Conservation (phyloP, 148 eudicot genomes). For the Vaccinium vitisidaea region DNA sequence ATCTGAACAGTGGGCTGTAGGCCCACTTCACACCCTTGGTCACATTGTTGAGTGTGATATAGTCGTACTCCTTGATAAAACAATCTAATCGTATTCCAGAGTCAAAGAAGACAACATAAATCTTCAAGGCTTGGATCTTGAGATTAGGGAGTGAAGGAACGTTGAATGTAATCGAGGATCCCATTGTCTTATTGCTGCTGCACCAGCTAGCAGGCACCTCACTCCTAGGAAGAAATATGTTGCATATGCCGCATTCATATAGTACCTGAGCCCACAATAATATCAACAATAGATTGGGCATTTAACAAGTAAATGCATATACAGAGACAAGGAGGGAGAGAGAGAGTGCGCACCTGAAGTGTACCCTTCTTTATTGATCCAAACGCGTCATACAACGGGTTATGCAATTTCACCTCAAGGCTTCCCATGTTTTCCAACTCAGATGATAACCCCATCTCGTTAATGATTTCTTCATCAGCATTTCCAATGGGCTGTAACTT, state of each 20-base stretch:
- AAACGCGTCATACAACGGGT: background rate
- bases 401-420: background rate
- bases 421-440: background rate
- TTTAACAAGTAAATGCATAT: no score
- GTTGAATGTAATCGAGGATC: background rate
- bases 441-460: background rate
- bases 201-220: background rate
- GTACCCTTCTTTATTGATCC: background rate
- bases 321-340: no score
- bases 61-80: no score
- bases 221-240: conserved; percentile 9
- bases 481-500: background rate
- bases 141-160: background rate
- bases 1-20: conserved; percentile 4
- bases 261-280: conserved; percentile 2
- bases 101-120: background rate
- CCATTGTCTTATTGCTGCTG: background rate
- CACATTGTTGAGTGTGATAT: background rate
- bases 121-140: conserved; percentile 11
- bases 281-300: background rate
- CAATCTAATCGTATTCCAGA: accelerated
- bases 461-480: background rate
- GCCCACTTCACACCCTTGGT: conserved; percentile 5
- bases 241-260: conserved; percentile 15
- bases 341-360: background rate